Evolutionary conservation across 495 filamentous ascomycete species (phyloP), one percentile per base, ranked within the genome.

Genomic region (Annulohypoxylon moriforme): DNA sequence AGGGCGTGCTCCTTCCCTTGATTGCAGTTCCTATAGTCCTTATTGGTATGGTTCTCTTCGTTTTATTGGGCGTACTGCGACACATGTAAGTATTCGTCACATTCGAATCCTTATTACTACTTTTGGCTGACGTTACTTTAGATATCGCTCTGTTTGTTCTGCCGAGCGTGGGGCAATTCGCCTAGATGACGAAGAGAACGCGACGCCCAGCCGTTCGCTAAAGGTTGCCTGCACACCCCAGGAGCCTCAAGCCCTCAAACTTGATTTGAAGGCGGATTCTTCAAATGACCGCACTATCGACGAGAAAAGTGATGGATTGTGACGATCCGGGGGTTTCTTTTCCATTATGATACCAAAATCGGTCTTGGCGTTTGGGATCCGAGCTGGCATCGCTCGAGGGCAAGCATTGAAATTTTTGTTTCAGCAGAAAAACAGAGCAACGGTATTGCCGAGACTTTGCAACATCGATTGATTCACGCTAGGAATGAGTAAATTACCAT

Each of bases 1-100:
- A 80, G 40, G 81, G 83, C 53, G 69, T 84, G 64, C 59, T 84
- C 22, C 72, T 71, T 18, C 67, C 67, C 5, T 20, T 83, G 25
- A 78, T 76, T 8, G 64, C 78, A 2, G 58, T 68, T 5, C 80
- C 83, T 34, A 42, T 84, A 25, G 24, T 75, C 20, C 74, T 76
- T 4, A 74, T 84, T 18, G 16, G 2, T 8, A 44, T 44, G 5
- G 2, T 20, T 18, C 5, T 16, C 11, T 59, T 83, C 7, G 22
- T 72, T 5, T 61, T 77, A 14, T 79, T 75, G 68, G 78, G 71
- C 46, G 68, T 73, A 6, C 36, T 81, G n/a, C 77, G 69, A 67
- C 33, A 59, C 7, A 56, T 36, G 71, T 73, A 73, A 38, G 62
- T 1, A 33, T 57, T 31, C 0, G 33, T 6, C 7, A 24, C 13